Conservation (phyloP, 495 filamentous ascomycete species). For the Venustampulla echinocandica region DNA sequence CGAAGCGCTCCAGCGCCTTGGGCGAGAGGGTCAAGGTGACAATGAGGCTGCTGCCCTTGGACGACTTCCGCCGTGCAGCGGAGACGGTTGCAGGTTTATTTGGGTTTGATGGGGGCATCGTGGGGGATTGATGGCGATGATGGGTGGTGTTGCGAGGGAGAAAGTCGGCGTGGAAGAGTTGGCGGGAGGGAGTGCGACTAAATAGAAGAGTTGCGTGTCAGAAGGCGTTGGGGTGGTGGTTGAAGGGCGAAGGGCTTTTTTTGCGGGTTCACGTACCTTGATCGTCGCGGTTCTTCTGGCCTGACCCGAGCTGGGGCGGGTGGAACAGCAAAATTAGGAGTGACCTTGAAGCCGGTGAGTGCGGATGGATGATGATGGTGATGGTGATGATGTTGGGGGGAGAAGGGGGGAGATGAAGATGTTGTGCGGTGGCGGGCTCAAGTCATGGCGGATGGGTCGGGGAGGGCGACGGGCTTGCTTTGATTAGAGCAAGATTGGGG, state of each 20-base stretch:
- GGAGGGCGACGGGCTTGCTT: neutral
- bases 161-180: neutral
- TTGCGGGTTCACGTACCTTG: neutral
- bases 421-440: neutral
- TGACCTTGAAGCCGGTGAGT: too few relatives aligned
- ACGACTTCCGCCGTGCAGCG: constrained; percentile 17
- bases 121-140: constrained; percentile 19
- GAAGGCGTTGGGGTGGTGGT: too few relatives aligned
- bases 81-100: constrained; percentile 17
- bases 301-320: too few relatives aligned
- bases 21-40: constrained; percentile 47
- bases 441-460: neutral
- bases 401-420: constrained; percentile 22
- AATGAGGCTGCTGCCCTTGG: constrained; percentile 31
- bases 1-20: constrained; percentile 38
- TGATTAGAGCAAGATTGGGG: neutral
- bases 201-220: neutral
- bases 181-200: constrained; percentile 1
- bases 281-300: neutral
- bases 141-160: neutral
- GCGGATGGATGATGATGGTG: neutral
- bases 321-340: too few relatives aligned
- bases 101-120: constrained; percentile 26
- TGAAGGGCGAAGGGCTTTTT: neutral
- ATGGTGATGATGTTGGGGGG: constrained; percentile 19